These are phyloP conservation scores for Coccinonectria pachysandricola DNA, from an alignment of 2,329 filamentous ascomycete genomes.

Conservation along the genomic window DNA sequence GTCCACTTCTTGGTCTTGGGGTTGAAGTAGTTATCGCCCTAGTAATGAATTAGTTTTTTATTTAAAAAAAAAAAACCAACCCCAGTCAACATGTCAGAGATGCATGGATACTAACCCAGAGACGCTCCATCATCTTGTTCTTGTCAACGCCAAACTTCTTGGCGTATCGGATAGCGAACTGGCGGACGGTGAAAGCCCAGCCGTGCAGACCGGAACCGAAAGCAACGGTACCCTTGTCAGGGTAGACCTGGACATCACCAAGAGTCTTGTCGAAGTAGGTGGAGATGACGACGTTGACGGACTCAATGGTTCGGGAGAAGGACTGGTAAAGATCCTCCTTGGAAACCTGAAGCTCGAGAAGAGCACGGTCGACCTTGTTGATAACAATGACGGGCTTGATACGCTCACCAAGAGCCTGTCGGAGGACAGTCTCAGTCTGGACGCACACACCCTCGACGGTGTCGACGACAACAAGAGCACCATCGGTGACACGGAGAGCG, in stretches of 20 bases:
- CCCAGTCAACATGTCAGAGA: not conserved
- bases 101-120: slow-evolving; percentile 62
- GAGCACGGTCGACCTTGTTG: slow-evolving; percentile 99
- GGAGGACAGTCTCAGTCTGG: slow-evolving; percentile 98
- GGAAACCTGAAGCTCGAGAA: slow-evolving; percentile 95
- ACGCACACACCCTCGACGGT: slow-evolving; percentile 99
- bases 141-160: slow-evolving; percentile 99
- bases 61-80: not conserved
- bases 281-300: slow-evolving; percentile 99
- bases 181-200: slow-evolving; percentile 98
- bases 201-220: slow-evolving; percentile 99
- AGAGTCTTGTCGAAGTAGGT: slow-evolving; percentile 97
- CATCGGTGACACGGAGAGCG: slow-evolving; percentile 98
- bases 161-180: slow-evolving; percentile 91
- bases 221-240: slow-evolving; percentile 92
- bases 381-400: slow-evolving; percentile 99
- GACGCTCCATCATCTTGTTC: slow-evolving; percentile 99
- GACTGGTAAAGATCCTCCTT: slow-evolving; percentile 99
- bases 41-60: not conserved
- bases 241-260: slow-evolving; percentile 97
- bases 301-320: slow-evolving; percentile 99
- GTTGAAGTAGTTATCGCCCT: slow-evolving; percentile 99
- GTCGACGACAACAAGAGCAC: slow-evolving; percentile 99
- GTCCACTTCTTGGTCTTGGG: slow-evolving; percentile 99
- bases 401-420: slow-evolving; percentile 98